phyloP scores from a whole-genome alignment of 2,329 filamentous ascomycete genomes.

The Rhexocercosporidium sp. region DNA sequence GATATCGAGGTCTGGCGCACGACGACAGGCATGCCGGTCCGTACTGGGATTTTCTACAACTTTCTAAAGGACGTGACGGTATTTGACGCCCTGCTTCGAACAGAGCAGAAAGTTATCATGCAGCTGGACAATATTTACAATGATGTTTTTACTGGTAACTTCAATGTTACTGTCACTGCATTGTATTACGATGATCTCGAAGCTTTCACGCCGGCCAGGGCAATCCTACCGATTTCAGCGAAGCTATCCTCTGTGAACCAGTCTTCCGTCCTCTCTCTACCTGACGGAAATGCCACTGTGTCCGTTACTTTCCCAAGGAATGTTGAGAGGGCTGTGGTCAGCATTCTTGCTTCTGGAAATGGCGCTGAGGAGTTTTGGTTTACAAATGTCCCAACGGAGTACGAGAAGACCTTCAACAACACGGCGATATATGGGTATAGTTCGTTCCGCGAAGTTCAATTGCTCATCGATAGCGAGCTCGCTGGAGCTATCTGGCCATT shows the following conservation, averaged over 20 bases:
- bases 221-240: slow-evolving; percentile 64
- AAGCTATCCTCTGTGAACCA: slow-evolving; percentile 48
- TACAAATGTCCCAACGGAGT: slow-evolving; percentile 70
- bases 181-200: slow-evolving; percentile 45
- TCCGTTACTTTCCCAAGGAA: slow-evolving; percentile 60
- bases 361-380: slow-evolving; percentile 84
- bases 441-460: slow-evolving; percentile 76
- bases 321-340: slow-evolving; percentile 69
- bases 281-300: slow-evolving; percentile 55
- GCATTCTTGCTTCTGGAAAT: slow-evolving; percentile 76
- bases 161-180: slow-evolving; percentile 70
- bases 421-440: slow-evolving; percentile 63
- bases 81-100: slow-evolving; percentile 71
- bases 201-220: slow-evolving; percentile 54
- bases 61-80: slow-evolving; percentile 66
- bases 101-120: slow-evolving; percentile 63
- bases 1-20: slow-evolving; percentile 69
- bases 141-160: slow-evolving; percentile 70
- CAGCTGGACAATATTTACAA: slow-evolving; percentile 75
- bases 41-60: slow-evolving; percentile 56
- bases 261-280: slow-evolving; percentile 62
- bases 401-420: slow-evolving; percentile 62
- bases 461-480: slow-evolving; percentile 71
- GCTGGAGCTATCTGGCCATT: slow-evolving; percentile 80
- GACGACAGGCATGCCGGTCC: slow-evolving; percentile 66